Percentiles rank a stretch among this genome's conserved stretches.
phyloP scores from a whole-genome alignment of 495 filamentous ascomycete genomes.

The Hypoxylon cercidicola region DNA sequence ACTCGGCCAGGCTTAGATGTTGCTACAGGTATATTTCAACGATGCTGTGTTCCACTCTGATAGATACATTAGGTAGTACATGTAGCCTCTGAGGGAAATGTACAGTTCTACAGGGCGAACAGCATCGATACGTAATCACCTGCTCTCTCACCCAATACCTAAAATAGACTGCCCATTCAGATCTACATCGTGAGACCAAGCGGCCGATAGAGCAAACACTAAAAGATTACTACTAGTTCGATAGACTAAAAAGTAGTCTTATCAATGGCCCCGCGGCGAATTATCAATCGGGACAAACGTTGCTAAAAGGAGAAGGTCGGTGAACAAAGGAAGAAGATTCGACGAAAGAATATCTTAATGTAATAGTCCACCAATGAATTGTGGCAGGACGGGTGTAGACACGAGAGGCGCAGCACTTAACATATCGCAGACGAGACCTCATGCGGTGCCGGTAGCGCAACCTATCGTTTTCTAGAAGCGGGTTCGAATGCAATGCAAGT shows the following conservation, averaged over 20 bases:
- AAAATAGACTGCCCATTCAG: background rate
- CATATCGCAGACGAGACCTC: background rate
- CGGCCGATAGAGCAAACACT: background rate
- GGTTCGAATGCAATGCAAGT: slow-evolving; percentile 2
- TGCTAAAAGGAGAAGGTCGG: slow-evolving; percentile 40
- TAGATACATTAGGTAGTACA: too few species aligned
- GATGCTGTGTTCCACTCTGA: slow-evolving; percentile 12
- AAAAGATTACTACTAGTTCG: background rate
- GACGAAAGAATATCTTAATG: background rate
- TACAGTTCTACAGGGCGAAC: too few species aligned
- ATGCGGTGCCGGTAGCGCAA: background rate
- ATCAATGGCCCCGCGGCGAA: slow-evolving; percentile 10
- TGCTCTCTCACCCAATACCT: background rate
- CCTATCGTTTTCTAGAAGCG: slow-evolving; percentile 2
- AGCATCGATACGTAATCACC: background rate
- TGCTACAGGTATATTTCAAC: background rate
- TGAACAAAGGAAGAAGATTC: slow-evolving; percentile 11
- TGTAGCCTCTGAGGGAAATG: too few species aligned
- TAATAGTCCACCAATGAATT: slow-evolving; percentile 25
- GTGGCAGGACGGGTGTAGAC: background rate
- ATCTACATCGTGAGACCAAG: slow-evolving; percentile 1
- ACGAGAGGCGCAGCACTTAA: background rate
- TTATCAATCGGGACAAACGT: slow-evolving; percentile 17
- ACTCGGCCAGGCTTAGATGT: slow-evolving; percentile 12
- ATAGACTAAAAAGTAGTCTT: slow-evolving; percentile 12